Percentiles rank a stretch among this genome's conserved stretches.
These are phyloP conservation scores for Boehmeria nivea DNA, from an alignment of 306 rosid species.

Conservation along the genomic window DNA sequence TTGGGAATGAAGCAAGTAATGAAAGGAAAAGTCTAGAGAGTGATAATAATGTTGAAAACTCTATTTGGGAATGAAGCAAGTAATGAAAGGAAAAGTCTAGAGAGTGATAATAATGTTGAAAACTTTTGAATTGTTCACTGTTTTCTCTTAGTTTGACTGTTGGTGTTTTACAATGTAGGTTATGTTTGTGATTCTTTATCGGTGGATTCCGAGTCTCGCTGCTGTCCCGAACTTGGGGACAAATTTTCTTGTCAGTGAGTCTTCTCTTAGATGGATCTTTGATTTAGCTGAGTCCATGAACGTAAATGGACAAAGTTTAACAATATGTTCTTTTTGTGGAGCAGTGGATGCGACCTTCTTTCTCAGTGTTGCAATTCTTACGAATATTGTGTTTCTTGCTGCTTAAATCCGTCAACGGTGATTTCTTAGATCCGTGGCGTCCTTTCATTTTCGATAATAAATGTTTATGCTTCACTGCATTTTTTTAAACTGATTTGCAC, in stretches of 20 bases:
- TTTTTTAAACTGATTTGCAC: neutral
- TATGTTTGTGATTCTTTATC: constrained; percentile 59
- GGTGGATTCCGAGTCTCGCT: constrained; percentile 54
- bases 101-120: neutral
- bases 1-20: neutral
- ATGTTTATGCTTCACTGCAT: too few relatives aligned
- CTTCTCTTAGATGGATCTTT: constrained; percentile 21
- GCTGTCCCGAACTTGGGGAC: constrained; percentile 65
- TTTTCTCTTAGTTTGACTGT: constrained; percentile 1
- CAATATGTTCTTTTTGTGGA: constrained; percentile 8
- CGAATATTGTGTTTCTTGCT: constrained; percentile 94
- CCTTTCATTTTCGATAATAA: neutral
- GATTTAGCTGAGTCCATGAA: constrained; percentile 14
- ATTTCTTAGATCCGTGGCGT: constrained; percentile 18
- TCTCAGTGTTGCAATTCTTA: constrained; percentile 87
- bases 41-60: neutral
- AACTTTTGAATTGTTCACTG: neutral
- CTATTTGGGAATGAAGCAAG: neutral
- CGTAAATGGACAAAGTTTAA: constrained; percentile 2
- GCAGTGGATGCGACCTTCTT: constrained; percentile 80
- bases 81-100: neutral
- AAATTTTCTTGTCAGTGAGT: constrained; percentile 98
- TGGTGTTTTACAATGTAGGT: constrained; percentile 41
- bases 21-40: constrained; percentile 1
- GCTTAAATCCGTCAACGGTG: constrained; percentile 76